Base-by-base conservation (phyloP, 345 rosid species). In the Eucalyptus grandis region DNA sequence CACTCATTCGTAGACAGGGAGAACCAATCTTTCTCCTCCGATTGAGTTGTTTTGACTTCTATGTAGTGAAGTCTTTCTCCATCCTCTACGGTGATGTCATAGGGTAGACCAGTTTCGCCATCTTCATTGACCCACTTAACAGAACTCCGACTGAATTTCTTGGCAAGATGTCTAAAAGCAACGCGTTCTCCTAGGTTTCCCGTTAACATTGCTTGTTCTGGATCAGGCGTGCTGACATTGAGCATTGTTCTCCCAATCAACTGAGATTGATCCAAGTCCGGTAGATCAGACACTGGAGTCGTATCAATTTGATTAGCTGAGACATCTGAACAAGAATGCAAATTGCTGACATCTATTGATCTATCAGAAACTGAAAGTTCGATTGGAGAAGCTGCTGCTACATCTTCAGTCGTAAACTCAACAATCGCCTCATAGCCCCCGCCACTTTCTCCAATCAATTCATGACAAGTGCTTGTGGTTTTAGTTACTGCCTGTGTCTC, bases 1-100 rank as follows among this genome's bases (percentile, higher is more conserved):
- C 99, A 98, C 92, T 98, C 99, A 87, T 96, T 95, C 49, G 89
- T 91, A 34, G 99, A 88, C 89, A 98, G 94, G 53, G 90, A 89
- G 94, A 98, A 98, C 97, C 96, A 95, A 86, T 98, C 97, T 92
- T 96, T 98, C 86, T 93, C 92, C 4, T 90, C 92, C n/a, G 96
- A 95, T 77, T 81, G 93, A 8, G 99, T 98, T 22, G 99, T 94
- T 91, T 98, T 98, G 53, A 98, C 99, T 93, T 98, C 99, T 24
- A 97, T 88, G 88, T 95, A 97, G 67, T 90, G 92, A n/a, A 40
- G 86, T 56, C 46, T 24, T 88, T 91, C 92, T 89, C 90, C 87
- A 92, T 86, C 94, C 82, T 89, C 93, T 9, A 95, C 87, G 81
- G 94, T 77, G 56, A 98, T 92, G 91, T 98, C 99, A 60, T 95